Conservation (phyloP, 2,329 filamentous ascomycete species). For the Neofusicoccum kwambonambiense region DNA sequence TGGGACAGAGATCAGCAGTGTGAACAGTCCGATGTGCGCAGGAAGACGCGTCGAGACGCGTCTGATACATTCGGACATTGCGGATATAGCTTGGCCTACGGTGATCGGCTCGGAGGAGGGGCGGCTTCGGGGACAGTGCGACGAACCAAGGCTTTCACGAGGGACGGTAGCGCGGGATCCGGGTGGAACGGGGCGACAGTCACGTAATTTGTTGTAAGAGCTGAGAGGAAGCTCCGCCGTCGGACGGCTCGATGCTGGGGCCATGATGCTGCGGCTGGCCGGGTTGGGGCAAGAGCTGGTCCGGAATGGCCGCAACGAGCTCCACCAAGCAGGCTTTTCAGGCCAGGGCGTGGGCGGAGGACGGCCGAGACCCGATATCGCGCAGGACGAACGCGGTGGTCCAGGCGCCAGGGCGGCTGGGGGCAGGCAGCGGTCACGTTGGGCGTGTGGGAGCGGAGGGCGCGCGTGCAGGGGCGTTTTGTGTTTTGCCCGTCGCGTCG, state of each 20-base stretch:
- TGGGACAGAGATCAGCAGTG: constrained; percentile 10
- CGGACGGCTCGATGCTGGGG: constrained; percentile 1
- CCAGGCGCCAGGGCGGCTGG: not conserved
- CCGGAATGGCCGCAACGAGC: not conserved
- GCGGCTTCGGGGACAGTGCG: not conserved
- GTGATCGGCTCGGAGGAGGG: constrained; percentile 4
- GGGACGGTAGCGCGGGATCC: not conserved
- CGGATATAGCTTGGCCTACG: not conserved
- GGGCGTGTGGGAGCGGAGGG: not conserved
- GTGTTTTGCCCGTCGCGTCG: constrained; percentile 15
- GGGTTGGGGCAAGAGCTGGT: not conserved
- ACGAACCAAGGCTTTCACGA: not conserved
- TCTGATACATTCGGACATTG: not conserved
- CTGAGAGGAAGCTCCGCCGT: constrained; percentile 12
- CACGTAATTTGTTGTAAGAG: constrained; percentile 5
- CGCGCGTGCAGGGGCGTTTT: not conserved
- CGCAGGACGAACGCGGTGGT: constrained; percentile 10
- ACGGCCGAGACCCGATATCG: constrained; percentile 8
- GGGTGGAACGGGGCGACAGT: not conserved
- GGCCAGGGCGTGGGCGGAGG: not conserved
- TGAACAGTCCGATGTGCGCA: not conserved
- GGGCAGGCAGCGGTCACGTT: constrained; percentile 1
- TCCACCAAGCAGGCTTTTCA: constrained; percentile 11
- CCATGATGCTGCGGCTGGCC: not conserved
- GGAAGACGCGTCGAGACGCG: constrained; percentile 17